Evolutionary conservation across 1,284 basidiomycete genomes (phyloP).

Genomic region (Tilletiaria anomala): DNA sequence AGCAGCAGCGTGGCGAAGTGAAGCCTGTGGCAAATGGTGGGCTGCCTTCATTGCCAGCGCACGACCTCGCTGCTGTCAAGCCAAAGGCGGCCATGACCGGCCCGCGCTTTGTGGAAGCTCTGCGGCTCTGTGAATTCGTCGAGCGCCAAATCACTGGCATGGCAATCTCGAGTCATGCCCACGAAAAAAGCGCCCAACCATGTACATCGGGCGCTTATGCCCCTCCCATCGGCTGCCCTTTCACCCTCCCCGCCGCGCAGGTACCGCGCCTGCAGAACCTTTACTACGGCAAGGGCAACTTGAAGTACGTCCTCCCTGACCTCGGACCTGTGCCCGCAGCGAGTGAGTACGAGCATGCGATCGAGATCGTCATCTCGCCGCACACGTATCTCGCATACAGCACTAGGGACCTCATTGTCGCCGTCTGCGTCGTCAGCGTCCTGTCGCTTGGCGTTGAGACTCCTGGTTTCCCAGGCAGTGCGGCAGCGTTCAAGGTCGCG

Average conservation of each 20-base stretch:
- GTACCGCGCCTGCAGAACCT: conserved; percentile 43
- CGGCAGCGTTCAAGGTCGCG: conserved; percentile 12
- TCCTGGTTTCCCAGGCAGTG: conserved; percentile 14
- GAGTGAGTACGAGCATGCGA: conserved; percentile 41
- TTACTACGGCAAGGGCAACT: conserved; percentile 44
- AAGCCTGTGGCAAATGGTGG: too few species aligned
- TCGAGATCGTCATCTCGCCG: conserved; percentile 33
- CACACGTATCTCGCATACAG: too few species aligned
- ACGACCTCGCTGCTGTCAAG: too few species aligned
- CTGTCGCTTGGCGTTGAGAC: conserved; percentile 25
- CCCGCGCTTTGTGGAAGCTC: conserved; percentile 38
- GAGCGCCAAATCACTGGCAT: conserved; percentile 11
- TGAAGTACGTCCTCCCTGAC: conserved; percentile 35
- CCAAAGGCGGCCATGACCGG: not conserved
- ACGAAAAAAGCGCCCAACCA: too few species aligned
- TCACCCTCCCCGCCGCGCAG: conserved; percentile 37
- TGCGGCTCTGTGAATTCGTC: conserved; percentile 41
- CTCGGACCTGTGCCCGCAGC: conserved; percentile 17
- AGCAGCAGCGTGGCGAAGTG: not conserved
- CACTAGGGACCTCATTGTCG: conserved; percentile 32
- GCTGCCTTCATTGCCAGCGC: not conserved
- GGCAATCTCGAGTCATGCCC: too few species aligned
- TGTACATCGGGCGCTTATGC: too few species aligned
- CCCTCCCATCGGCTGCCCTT: too few species aligned
- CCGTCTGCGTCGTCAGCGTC: conserved; percentile 25